A percentile compares a stretch with the other conserved stretches of the same genome.
Conservation (phyloP, 495 filamentous ascomycete genomes). For the Trichocladium uniseriatum region DNA sequence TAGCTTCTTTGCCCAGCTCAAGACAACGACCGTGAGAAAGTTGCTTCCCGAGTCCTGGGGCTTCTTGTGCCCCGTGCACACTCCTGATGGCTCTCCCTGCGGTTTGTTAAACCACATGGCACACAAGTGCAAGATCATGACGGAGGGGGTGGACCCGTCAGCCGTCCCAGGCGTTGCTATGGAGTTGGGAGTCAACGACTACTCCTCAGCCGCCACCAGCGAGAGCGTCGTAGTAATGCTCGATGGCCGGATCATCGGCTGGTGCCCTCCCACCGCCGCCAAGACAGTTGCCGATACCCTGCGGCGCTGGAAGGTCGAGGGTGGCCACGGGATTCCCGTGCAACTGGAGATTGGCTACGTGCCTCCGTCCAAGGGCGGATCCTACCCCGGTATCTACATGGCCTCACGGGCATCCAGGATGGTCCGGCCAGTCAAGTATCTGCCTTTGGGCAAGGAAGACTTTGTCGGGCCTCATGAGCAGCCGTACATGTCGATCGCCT, state of each 20-base stretch:
- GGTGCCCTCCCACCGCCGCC: conserved; percentile 75
- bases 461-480: conserved; percentile 90
- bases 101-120: conserved; percentile 91
- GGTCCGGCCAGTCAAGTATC: conserved; percentile 85
- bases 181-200: conserved; percentile 65
- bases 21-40: conserved; percentile 94
- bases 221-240: conserved; percentile 83
- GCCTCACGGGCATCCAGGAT: conserved; percentile 76
- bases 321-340: conserved; percentile 69
- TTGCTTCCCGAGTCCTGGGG: conserved; percentile 94
- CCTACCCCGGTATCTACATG: conserved; percentile 94
- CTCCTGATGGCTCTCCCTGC: conserved; percentile 90
- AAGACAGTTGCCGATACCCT: conserved; percentile 71
- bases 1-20: conserved; percentile 95
- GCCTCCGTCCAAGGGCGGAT: conserved; percentile 74
- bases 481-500: conserved; percentile 96
- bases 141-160: conserved; percentile 58
- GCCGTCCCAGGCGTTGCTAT: conserved; percentile 59
- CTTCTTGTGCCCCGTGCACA: conserved; percentile 95
- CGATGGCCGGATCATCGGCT: conserved; percentile 82
- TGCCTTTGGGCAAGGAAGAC: conserved; percentile 74
- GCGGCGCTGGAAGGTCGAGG: conserved; percentile 91
- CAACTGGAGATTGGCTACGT: conserved; percentile 89
- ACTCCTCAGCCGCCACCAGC: conserved; percentile 61
- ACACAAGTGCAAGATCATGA: conserved; percentile 88